These are phyloP conservation scores for Camellia oleifera DNA, from an alignment of 179 eudicot species.

Conservation along the genomic window DNA sequence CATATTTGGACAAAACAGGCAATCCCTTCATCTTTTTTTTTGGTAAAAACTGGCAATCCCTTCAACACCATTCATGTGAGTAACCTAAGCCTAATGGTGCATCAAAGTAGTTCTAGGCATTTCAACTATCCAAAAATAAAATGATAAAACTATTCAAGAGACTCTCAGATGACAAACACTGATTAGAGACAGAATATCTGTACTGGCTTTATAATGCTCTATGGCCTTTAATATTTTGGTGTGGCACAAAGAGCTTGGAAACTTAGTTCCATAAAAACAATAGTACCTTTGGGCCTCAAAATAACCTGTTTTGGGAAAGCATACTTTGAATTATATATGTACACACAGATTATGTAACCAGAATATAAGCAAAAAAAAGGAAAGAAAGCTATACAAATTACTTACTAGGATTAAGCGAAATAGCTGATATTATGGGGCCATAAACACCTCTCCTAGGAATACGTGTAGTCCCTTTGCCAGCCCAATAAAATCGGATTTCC, in stretches of 20 bases:
- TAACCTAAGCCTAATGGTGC: too few species aligned
- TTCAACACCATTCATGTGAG: too few species aligned
- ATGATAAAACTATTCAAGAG: too few species aligned
- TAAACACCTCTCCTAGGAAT: constrained; percentile 69
- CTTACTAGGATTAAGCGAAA: constrained; percentile 66
- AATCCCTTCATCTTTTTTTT: too few species aligned
- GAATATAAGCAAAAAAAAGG: background rate
- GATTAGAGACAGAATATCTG: too few species aligned
- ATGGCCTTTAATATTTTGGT: background rate
- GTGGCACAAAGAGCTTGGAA: background rate
- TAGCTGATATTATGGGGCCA: constrained; percentile 79
- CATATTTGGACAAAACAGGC: too few species aligned
- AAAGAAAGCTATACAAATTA: constrained; percentile 3
- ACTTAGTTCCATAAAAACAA: background rate
- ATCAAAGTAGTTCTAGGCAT: too few species aligned
- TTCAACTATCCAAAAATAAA: too few species aligned
- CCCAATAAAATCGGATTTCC: constrained; percentile 68
- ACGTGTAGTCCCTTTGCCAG: constrained; percentile 71
- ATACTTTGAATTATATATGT: too few species aligned
- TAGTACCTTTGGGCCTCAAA: background rate
- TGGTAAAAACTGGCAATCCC: too few species aligned
- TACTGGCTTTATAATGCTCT: too few species aligned
- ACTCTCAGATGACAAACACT: too few species aligned
- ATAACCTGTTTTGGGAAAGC: background rate
- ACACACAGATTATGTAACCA: background rate